These are phyloP conservation scores for Phytopythium ostracodes DNA, from an alignment of 352 stramenopile species.

Conservation along the genomic window DNA sequence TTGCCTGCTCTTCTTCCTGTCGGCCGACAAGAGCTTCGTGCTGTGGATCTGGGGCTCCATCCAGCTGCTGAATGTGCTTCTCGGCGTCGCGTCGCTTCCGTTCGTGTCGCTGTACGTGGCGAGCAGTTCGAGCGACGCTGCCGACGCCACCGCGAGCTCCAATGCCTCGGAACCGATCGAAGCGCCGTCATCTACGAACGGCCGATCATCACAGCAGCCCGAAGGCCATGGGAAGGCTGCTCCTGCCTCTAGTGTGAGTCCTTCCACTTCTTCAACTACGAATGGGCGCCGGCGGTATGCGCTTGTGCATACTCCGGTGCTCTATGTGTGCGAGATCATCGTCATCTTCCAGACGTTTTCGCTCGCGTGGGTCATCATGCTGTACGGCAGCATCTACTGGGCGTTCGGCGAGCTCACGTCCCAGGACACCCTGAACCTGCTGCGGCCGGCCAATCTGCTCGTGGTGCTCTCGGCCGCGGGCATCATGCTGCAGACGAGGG, in stretches of 20 bases:
- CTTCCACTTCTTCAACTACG: not conserved
- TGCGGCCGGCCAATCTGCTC: constrained; percentile 14
- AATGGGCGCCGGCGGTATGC: constrained; percentile 12
- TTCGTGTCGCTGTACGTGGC: constrained; percentile 35
- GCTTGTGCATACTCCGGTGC: constrained; percentile 44
- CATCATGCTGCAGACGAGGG: constrained; percentile 51
- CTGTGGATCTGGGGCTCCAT: constrained; percentile 46
- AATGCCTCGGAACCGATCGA: constrained; percentile 8
- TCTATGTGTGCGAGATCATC: constrained; percentile 64
- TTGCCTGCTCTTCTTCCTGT: constrained; percentile 33
- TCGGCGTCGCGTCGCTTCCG: constrained; percentile 51
- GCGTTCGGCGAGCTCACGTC: constrained; percentile 36
- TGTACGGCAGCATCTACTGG: constrained; percentile 44
- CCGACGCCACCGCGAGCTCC: not conserved
- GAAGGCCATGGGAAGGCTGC: not conserved
- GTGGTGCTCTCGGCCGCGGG: constrained; percentile 31
- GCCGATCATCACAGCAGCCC: constrained; percentile 5
- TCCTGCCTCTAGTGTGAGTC: not conserved
- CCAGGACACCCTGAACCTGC: constrained; percentile 18
- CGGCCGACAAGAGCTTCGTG: constrained; percentile 18
- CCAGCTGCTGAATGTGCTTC: constrained; percentile 50
- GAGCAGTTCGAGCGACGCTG: not conserved
- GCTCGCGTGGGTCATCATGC: constrained; percentile 41
- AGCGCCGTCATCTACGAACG: not conserved
- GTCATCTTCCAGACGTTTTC: constrained; percentile 55